These are phyloP conservation scores for Quercus engelmannii DNA, from an alignment of 306 rosid species.

Conservation along the genomic window DNA sequence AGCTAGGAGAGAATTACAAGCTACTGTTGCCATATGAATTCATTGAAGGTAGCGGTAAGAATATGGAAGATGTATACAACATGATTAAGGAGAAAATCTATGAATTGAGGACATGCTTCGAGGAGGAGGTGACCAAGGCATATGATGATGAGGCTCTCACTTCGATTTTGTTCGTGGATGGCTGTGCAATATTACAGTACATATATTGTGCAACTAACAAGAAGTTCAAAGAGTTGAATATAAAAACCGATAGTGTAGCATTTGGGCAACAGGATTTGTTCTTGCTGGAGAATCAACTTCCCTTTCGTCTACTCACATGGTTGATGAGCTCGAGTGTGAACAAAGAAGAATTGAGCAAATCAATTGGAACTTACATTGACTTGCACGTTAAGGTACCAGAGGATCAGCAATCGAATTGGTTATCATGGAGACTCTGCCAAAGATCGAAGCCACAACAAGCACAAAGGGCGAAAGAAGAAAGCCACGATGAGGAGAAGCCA, in stretches of 20 bases:
- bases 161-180: slow-evolving; percentile 21
- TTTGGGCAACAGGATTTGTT: slow-evolving; percentile 15
- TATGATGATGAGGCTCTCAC: not conserved
- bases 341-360: accelerated
- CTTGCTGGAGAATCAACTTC: slow-evolving; percentile 33
- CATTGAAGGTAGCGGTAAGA: not conserved
- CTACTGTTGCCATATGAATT: not conserved
- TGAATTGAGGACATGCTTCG: not conserved
- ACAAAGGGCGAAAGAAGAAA: too few relatives aligned
- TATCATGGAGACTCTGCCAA: too few relatives aligned
- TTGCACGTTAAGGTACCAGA: too few relatives aligned
- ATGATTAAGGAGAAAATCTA: not conserved
- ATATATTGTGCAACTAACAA: not conserved
- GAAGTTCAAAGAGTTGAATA: not conserved
- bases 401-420: too few relatives aligned
- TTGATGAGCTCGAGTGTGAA: not conserved
- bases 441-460: too few relatives aligned
- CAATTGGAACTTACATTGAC: not conserved
- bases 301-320: slow-evolving; percentile 1
- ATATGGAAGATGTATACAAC: accelerated
- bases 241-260: not conserved
- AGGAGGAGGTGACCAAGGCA: not conserved
- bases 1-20: slow-evolving; percentile 8
- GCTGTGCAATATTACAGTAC: slow-evolving; percentile 15
- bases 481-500: too few relatives aligned